A percentile compares a stretch with the other conserved stretches of the same genome.
Conservation (phyloP, 306 rosid species). For the Cicer chorassanicum region DNA sequence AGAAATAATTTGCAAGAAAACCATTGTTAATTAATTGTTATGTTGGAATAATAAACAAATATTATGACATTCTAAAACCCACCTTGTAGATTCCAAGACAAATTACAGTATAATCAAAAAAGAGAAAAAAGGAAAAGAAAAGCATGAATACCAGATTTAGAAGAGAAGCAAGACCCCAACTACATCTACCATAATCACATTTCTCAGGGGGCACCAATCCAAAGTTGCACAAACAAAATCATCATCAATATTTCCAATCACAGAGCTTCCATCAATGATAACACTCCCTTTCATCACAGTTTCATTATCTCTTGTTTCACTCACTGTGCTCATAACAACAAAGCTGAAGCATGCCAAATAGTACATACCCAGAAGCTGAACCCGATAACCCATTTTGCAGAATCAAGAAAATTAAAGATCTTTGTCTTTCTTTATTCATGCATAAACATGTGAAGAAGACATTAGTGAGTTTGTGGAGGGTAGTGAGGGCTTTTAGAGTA, state of each 20-base stretch:
- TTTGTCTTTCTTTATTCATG: slow-evolving; percentile 17
- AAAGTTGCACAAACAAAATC: slow-evolving; percentile 93
- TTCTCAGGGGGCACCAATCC: slow-evolving; percentile 99
- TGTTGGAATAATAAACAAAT: neutral
- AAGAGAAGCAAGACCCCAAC: slow-evolving; percentile 91
- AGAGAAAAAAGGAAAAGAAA: neutral
- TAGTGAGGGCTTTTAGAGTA: slow-evolving; percentile 5
- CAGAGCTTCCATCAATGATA: slow-evolving; percentile 56
- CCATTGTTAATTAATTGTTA: neutral
- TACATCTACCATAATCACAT: slow-evolving; percentile 93
- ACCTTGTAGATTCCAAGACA: neutral
- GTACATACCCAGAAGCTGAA: slow-evolving; percentile 56
- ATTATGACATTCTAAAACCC: slow-evolving; percentile 2
- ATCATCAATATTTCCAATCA: slow-evolving; percentile 73
- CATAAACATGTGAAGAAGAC: neutral
- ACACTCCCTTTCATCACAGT: slow-evolving; percentile 56
- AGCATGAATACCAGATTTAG: slow-evolving; percentile 75
- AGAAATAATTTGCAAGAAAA: neutral
- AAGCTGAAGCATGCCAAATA: slow-evolving; percentile 49
- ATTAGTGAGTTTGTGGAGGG: neutral
- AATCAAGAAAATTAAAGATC: slow-evolving; percentile 48
- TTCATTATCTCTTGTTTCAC: slow-evolving; percentile 36
- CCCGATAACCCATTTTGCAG: slow-evolving; percentile 61
- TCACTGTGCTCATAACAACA: slow-evolving; percentile 37
- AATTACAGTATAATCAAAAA: neutral